Base-by-base conservation (phyloP, 768 basidiomycete genomes). In the Suillus cothurnatus region DNA sequence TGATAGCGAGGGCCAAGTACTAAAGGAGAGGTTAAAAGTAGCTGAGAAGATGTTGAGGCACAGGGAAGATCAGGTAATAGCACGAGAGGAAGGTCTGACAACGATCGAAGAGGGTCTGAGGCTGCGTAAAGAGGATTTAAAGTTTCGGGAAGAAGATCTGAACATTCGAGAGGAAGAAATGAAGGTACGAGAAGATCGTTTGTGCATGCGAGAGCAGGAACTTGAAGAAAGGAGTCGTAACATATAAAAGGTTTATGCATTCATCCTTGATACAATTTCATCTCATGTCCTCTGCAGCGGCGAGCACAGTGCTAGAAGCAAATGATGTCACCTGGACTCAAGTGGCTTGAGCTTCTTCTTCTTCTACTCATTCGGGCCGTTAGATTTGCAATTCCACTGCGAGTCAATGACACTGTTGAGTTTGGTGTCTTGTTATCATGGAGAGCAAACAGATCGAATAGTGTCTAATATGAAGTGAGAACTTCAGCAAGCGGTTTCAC, bases 101-200 rank as follows among this genome's bases (percentile, higher is more conserved):
- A 61, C 61, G 26, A 55, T 61, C 6, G 61, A 47, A 58, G 43
- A 56, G 15, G 61, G 43, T 23, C 21, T 61, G 36, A 61, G 43
- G 34, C 45, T 52, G 61, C 43, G 53, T 34, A 61, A 58, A 60
- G 41, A 58, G 5, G 61, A 61, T 23, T n/a, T 50, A n/a, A 56
- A 7, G 53, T 61, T 32, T 28, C 34, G 61, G 3, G 53, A 47
- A 61, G 61, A 34, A 15, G 53, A 58, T 21, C n/a, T 61, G n/a
- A 59, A 38, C 53, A 58, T 38, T 26, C 43, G 53, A 59, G 26
- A 61, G 21, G 53, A 38, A 6, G 55, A 61, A 15, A 17, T 61
- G 61, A 55, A 61, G 34, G 61, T 58, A 39, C 57, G 57, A 58
- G 57, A 39, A 38, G 36, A 58, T 28, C 57, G 26, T 26, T 58